Evolutionary conservation across 1,284 basidiomycete genomes (phyloP), one percentile per base, ranked within the genome.

Genomic region (Phellopilus nigrolimitatus): DNA sequence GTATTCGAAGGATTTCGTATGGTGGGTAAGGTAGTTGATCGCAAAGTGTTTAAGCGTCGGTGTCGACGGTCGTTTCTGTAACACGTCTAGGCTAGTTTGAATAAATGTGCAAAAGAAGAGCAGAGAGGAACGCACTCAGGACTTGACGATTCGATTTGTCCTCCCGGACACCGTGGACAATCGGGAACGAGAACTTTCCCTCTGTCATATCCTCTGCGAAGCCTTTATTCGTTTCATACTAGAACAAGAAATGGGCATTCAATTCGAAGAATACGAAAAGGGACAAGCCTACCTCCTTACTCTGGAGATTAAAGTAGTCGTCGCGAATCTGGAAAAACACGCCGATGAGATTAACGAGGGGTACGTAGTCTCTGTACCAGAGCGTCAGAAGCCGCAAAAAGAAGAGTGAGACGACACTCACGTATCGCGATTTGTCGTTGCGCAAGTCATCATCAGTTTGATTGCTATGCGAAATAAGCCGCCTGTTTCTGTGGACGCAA

Each of bases 401-500:
- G 37, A 6, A 7, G 3, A 25, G 21, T 19, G 49, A 49, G 17
- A 5, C 57, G 10, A 24, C 12, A 64, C 82, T 54, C 65, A 92
- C 91, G 86, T 70, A 53, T 78, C 62, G 56, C 74, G 53, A 61
- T 82, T 78, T 58, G 71, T 76, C 0, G 83, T 82, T 12, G 80
- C 75, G 57, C 85, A 90, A 0, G 91, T 91, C 88, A 95, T 94
- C 92, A 99, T 95, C 28, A 99, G 77, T 67, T 95, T 97, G 65
- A 97, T 80, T 0, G 91, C 93, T 45, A 99, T 84, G 10, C 95
- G 75, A 60, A 99, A 88, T 9, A 99, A 74, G 1, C 95, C 95
- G 0, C 97, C 95, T 0, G 95, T 99, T 68, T 99, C 95, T 97
- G 64, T n/a, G n/a, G n/a, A n/a, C n/a, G n/a, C n/a, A n/a, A n/a